Base-by-base conservation (phyloP, 305 asterid species). In the Ilex paraguariensis region DNA sequence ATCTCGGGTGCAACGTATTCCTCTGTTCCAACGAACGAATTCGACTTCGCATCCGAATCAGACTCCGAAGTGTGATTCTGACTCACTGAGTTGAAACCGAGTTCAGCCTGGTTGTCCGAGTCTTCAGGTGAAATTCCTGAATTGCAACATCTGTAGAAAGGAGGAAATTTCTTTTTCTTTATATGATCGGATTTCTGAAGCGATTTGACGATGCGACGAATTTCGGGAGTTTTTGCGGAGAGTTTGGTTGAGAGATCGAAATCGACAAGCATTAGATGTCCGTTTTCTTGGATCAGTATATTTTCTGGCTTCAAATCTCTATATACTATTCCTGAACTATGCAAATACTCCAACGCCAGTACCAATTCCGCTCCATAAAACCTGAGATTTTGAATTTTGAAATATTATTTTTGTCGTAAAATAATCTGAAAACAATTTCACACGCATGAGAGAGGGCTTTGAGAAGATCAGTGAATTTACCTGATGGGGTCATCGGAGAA, bases 221-320 rank as follows among this genome's bases (percentile, higher is more conserved):
- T 61, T 68, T 73, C 78, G 0, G 95, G 81, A 2, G 87, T 68
- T 70, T 64, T 79, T 0, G 83, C 56, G 0, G 82, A 12, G 64
- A 89, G 96, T 63, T 77, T 92, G 2, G 94, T 81, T 3, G 97
- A 89, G 51, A 92, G 89, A 80, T 92, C 98, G 67, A 89, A 92
- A 73, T 92, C 98, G 5, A 89, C 83, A 0, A 92, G 82, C 98
- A 92, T 92, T 67, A 87, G 59, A 45, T 92, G 98, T 0, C 98
- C 98, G 69, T 65, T 87, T 50, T 81, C 89, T 65, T 91, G 98
- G 56, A 89, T 77, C 98, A 88, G 83, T 64, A 91, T 93, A 50
- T 91, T 91, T 33, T 91, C 98, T 50, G 98, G 98, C 81, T 91
- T 91, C 71, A 89, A 78, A 78, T 92, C 97, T 77, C 95, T 78